Percentiles rank a stretch among this genome's conserved stretches.
Evolutionary conservation across 208 protist species (phyloP).

Genomic region (Leishmania braziliensis): DNA sequence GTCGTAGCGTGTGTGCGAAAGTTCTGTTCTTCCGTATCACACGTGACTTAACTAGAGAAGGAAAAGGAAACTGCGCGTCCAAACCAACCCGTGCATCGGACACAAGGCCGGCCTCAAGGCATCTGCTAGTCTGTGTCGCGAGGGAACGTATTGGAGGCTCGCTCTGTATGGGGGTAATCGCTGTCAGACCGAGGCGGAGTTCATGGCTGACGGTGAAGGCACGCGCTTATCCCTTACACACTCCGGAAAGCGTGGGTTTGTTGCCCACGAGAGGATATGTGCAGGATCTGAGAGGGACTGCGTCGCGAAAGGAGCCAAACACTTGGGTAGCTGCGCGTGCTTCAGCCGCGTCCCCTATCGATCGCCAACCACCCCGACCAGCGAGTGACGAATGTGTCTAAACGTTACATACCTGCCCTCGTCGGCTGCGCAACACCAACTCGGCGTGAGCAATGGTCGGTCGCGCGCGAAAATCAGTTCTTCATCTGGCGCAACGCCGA

Average conservation of each 20-base stretch:
- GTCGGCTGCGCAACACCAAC: no score
- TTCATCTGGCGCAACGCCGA: no score
- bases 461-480: no score
- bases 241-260: neutral
- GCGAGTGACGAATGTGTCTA: no score
- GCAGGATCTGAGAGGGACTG: no score
- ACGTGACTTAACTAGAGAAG: neutral
- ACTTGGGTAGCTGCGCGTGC: no score
- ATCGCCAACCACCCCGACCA: no score
- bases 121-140: neutral
- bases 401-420: no score
- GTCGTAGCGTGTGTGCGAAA: neutral
- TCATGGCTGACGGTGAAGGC: neutral
- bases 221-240: neutral
- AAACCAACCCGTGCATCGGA: neutral
- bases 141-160: neutral
- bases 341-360: no score
- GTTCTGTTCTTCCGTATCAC: neutral
- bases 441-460: no score
- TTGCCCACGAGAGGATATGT: no score
- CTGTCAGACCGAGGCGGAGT: neutral
- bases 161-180: neutral
- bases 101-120: neutral
- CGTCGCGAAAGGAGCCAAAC: no score
- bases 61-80: neutral